Evolutionary conservation across 2,329 filamentous ascomycete species (phyloP).

Genomic region (Metarhizium anisopliae): DNA sequence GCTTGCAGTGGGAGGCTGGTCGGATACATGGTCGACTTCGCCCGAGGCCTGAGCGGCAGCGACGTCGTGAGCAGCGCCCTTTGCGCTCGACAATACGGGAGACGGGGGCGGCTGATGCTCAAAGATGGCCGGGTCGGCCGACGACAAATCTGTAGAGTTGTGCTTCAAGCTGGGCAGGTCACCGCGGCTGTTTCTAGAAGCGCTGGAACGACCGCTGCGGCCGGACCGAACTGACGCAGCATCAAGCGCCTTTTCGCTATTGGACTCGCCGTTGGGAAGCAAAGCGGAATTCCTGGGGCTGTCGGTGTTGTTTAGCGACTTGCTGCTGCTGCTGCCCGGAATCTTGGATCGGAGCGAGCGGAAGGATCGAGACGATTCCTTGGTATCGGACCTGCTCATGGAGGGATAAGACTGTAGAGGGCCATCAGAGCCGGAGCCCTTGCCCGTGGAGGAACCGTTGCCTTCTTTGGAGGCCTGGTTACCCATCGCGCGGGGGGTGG

Average conservation of each 20-base stretch:
- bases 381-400: conserved; percentile 85
- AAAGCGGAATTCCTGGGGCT: conserved; percentile 72
- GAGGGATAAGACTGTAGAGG: conserved; percentile 77
- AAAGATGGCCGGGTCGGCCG: conserved; percentile 35
- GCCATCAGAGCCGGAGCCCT: conserved; percentile 37
- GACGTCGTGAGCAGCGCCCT: conserved; percentile 67
- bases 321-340: conserved; percentile 51
- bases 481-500: conserved; percentile 47
- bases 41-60: conserved; percentile 73
- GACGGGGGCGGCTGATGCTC: conserved; percentile 66
- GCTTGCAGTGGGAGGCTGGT: conserved; percentile 66
- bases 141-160: conserved; percentile 30
- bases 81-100: conserved; percentile 63
- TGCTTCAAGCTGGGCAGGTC: conserved; percentile 33
- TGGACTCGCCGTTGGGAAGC: conserved; percentile 49
- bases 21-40: conserved; percentile 91
- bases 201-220: conserved; percentile 46
- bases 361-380: conserved; percentile 82
- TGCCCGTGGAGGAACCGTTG: conserved; percentile 35
- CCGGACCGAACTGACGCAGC: conserved; percentile 65
- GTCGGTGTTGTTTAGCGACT: conserved; percentile 46
- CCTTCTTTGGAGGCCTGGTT: conserved; percentile 62
- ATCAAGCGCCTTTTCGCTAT: conserved; percentile 56
- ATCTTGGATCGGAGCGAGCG: conserved; percentile 84
- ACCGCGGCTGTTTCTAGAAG: conserved; percentile 35